Evolutionary conservation across 2,329 filamentous ascomycete species (phyloP).

Genomic region (Sphaerulina populicola): DNA sequence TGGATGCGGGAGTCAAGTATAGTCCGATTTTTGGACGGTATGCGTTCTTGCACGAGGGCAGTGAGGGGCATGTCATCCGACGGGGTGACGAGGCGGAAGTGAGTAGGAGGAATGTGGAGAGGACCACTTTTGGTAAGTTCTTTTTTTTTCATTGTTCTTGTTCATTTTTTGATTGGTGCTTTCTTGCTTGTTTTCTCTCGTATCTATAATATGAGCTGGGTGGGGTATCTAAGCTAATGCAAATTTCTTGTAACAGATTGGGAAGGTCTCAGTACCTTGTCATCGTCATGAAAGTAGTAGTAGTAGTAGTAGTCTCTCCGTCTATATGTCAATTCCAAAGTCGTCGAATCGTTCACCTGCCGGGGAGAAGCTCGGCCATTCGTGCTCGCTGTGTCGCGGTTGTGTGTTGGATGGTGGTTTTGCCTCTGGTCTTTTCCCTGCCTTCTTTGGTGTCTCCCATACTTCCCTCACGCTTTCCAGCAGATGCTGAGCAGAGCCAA

Average conservation of each 20-base stretch:
- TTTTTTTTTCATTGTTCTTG: neutral
- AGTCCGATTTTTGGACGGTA: conserved; percentile 44
- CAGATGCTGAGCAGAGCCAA: conserved; percentile 14
- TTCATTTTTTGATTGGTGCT: neutral
- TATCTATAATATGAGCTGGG: neutral
- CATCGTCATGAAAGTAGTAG: neutral
- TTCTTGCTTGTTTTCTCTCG: neutral
- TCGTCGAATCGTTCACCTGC: conserved; percentile 1
- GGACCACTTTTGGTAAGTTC: conserved; percentile 39
- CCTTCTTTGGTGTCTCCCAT: conserved; percentile 9
- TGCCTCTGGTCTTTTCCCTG: conserved; percentile 1
- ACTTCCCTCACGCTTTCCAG: conserved; percentile 15
- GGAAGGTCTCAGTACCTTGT: conserved; percentile 20
- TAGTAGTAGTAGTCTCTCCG: neutral
- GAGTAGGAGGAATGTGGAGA: conserved; percentile 33
- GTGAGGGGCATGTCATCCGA: conserved; percentile 28
- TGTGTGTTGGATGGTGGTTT: neutral
- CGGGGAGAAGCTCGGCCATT: neutral
- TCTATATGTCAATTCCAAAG: neutral
- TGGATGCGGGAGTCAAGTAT: conserved; percentile 41
- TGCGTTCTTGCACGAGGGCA: conserved; percentile 33
- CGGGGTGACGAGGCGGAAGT: conserved; percentile 42
- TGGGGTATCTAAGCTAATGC: conserved; percentile 3
- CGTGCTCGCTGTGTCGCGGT: neutral
- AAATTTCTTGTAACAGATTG: conserved; percentile 19